phyloP scores from a whole-genome alignment of 176 grass and related monocot species.

The Oryza brachyantha region DNA sequence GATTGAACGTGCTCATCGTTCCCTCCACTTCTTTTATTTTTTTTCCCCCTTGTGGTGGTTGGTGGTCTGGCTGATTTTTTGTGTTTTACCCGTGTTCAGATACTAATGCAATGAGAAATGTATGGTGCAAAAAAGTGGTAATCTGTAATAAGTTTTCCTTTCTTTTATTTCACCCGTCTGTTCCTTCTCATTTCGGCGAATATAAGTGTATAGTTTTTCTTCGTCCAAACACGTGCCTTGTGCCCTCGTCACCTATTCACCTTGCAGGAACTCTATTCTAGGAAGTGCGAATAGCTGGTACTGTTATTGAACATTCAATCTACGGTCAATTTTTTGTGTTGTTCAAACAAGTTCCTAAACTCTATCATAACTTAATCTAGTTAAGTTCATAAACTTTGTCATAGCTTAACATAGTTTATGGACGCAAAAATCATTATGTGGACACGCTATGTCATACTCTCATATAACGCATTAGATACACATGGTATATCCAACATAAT shows the following conservation, averaged over 20 bases:
- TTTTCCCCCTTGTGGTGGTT: conserved; percentile 32
- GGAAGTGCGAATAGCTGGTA: too few species aligned
- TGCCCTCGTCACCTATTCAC: too few species aligned
- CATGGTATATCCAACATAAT: too few species aligned
- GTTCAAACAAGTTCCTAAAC: too few species aligned
- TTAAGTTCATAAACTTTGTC: too few species aligned
- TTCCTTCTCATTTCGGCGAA: conserved; percentile 22
- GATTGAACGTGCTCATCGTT: background rate
- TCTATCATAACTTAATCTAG: too few species aligned
- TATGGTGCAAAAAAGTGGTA: conserved; percentile 40
- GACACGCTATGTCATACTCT: too few species aligned
- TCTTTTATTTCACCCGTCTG: background rate
- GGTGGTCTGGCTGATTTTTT: conserved; percentile 33
- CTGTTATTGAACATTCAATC: too few species aligned
- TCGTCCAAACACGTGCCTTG: background rate
- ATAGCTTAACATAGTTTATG: too few species aligned
- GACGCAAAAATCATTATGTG: too few species aligned
- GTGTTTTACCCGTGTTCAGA: conserved; percentile 15
- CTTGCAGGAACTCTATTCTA: background rate
- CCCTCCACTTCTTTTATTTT: conserved; percentile 26
- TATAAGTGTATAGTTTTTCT: conserved; percentile 1
- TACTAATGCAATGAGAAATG: conserved; percentile 49
- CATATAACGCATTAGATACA: too few species aligned
- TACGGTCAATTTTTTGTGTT: too few species aligned
- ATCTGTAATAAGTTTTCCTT: conserved; percentile 40